These are phyloP conservation scores for sorghum (Sorghum bicolor) DNA, from an alignment of 176 grass and related monocot genomes.

Conservation along the genomic window Sorghum_bicolor_NCBIv3 NC_012870.2:55597501-55598000, in stretches of 20 bases:
- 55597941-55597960: conserved; percentile 34
- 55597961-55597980: conserved; percentile 73
- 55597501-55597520: conserved; percentile 2
- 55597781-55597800: neutral
- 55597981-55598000: conserved; percentile 78
- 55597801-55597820: neutral
- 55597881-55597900: neutral
- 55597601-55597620: neutral
- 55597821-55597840: neutral
- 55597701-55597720: conserved; percentile 10
- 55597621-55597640: conserved; percentile 8
- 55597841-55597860: neutral
- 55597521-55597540: conserved; percentile 11
- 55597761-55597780: neutral
- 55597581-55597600: neutral
- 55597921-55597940: conserved; percentile 22
- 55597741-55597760: neutral
- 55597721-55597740: neutral
- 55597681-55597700: too few species aligned
- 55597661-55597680: conserved; percentile 21
- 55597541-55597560: neutral
- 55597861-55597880: neutral
- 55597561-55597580: conserved; percentile 5
- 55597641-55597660: conserved; percentile 4
- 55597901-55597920: conserved; percentile 11